phyloP scores from a whole-genome alignment of 345 rosid genomes.

The Melaleuca quinquenervia region DNA sequence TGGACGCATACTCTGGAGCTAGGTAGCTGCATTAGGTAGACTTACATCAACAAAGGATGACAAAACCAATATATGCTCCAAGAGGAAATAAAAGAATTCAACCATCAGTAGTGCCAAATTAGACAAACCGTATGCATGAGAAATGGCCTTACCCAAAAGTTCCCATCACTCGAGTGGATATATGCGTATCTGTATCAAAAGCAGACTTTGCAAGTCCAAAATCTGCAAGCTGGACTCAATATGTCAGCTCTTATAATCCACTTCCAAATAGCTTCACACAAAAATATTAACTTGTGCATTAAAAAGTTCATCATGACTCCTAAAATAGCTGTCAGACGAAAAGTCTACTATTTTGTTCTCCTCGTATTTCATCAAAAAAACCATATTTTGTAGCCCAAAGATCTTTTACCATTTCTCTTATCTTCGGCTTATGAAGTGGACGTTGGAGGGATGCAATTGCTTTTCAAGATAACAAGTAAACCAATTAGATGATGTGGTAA shows the following conservation, averaged over 20 bases:
- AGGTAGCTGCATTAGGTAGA: conserved; percentile 40
- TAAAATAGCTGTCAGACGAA: not conserved
- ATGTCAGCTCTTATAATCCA: not conserved
- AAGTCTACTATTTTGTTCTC: not conserved
- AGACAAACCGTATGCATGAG: not conserved
- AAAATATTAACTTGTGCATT: not conserved
- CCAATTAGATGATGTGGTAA: not conserved
- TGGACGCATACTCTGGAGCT: conserved; percentile 89
- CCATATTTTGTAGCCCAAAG: not conserved
- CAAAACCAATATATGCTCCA: not conserved
- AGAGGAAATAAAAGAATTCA: not conserved
- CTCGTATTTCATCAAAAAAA: not conserved
- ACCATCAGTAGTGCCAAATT: not conserved
- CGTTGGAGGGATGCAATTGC: not conserved
- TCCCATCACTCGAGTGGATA: conserved; percentile 90
- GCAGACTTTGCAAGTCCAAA: conserved; percentile 79
- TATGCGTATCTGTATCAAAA: conserved; percentile 72
- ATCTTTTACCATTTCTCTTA: not conserved
- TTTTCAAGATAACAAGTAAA: not conserved
- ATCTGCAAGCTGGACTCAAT: conserved; percentile 63
- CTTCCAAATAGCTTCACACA: not conserved
- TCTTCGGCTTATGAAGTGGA: not conserved
- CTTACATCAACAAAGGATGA: not conserved
- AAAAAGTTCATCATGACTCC: not conserved
- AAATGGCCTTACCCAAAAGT: conserved; percentile 61